Percentiles rank a stretch among this genome's conserved stretches.
Evolutionary conservation across 768 basidiomycete species (phyloP).

Genomic region (Pisolithus albus): DNA sequence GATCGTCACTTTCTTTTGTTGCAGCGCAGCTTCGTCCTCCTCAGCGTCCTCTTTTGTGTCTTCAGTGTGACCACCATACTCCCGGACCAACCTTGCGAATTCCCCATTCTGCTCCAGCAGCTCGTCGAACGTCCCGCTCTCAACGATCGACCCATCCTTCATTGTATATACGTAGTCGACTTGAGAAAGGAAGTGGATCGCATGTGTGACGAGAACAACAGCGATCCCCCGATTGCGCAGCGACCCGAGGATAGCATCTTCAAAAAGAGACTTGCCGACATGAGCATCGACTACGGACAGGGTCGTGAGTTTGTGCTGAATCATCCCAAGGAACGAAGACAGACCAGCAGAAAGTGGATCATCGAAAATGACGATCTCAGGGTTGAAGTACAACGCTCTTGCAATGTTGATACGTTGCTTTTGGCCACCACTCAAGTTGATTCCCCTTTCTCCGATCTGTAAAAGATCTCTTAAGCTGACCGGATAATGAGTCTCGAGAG

Average conservation of each 20-base stretch:
- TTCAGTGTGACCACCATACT: slow-evolving; percentile 51
- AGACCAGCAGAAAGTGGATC: slow-evolving; percentile 59
- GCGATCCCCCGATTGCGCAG: slow-evolving; percentile 42
- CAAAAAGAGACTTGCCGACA: slow-evolving; percentile 63
- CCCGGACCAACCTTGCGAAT: slow-evolving; percentile 50
- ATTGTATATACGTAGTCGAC: slow-evolving; percentile 48
- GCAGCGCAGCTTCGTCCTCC: slow-evolving; percentile 12
- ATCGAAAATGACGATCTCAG: slow-evolving; percentile 56
- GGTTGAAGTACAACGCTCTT: slow-evolving; percentile 58
- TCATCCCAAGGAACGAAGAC: slow-evolving; percentile 5
- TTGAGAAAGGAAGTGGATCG: slow-evolving; percentile 45
- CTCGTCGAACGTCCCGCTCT: slow-evolving; percentile 47
- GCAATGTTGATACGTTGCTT: slow-evolving; percentile 66
- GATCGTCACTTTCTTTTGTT: slow-evolving; percentile 13
- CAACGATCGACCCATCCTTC: slow-evolving; percentile 37
- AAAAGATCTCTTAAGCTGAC: not conserved
- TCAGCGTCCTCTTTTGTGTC: slow-evolving; percentile 22
- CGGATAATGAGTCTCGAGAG: not conserved
- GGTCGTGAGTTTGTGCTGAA: not conserved
- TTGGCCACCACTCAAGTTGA: slow-evolving; percentile 62
- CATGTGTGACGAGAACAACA: slow-evolving; percentile 50
- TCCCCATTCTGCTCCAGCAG: slow-evolving; percentile 44
- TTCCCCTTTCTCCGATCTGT: slow-evolving; percentile 67
- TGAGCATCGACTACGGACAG: slow-evolving; percentile 57
- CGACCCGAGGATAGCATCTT: slow-evolving; percentile 51